Conservation (phyloP, 176 grass and related monocot genomes). For the Rhynchospora pubera region DNA sequence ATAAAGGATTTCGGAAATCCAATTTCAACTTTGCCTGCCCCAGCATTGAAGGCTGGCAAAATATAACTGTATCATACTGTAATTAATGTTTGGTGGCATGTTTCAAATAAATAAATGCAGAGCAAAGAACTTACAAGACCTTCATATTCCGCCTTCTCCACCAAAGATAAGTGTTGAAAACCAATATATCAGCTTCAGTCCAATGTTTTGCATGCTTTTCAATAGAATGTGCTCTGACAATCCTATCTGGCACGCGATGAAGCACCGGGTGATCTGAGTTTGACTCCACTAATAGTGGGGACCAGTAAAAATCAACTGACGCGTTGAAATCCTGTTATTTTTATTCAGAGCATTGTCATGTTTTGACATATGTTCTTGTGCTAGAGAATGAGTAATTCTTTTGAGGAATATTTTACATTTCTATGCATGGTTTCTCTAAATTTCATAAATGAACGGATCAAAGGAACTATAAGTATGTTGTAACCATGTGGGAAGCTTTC, state of each 20-base stretch:
- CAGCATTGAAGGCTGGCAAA: too few relatives aligned
- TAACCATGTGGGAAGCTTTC: neutral
- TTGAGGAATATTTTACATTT: neutral
- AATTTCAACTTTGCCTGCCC: too few relatives aligned
- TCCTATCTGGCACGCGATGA: slow-evolving; percentile 51
- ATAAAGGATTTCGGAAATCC: neutral
- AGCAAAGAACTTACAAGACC: slow-evolving; percentile 43
- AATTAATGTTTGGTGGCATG: too few relatives aligned
- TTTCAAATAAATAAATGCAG: neutral
- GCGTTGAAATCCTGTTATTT: slow-evolving; percentile 53
- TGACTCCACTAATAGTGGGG: slow-evolving; percentile 74
- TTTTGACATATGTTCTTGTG: neutral
- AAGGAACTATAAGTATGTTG: neutral
- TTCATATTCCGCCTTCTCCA: slow-evolving; percentile 49
- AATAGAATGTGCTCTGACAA: slow-evolving; percentile 44
- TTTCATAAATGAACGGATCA: neutral
- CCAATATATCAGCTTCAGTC: slow-evolving; percentile 55
- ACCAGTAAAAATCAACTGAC: slow-evolving; percentile 86
- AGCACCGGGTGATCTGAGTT: slow-evolving; percentile 65
- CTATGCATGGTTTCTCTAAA: neutral
- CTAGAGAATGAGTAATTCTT: neutral
- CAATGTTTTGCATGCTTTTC: slow-evolving; percentile 50
- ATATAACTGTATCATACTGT: too few relatives aligned
- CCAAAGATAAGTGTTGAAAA: slow-evolving; percentile 90
- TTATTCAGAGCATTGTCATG: neutral